phyloP scores from a whole-genome alignment of 148 eudicot species.

The Amaranthus hypochondriacus region DNA sequence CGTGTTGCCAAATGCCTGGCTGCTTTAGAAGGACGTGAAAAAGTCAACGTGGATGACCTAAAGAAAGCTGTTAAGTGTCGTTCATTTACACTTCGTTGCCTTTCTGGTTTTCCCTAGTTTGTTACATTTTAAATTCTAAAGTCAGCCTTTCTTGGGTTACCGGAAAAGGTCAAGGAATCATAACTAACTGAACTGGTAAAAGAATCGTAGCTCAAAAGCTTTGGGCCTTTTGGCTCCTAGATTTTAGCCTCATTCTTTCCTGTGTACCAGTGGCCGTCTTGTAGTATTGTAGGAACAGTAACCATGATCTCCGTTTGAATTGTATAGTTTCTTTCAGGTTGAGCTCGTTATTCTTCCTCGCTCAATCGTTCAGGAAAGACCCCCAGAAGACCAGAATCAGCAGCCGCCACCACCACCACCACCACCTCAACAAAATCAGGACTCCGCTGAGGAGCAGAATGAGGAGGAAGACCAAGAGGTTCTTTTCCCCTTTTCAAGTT shows the following conservation, averaged over 20 bases:
- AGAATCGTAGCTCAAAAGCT: background rate
- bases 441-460: conserved; percentile 66
- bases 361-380: conserved; percentile 66
- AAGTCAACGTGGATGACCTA: conserved; percentile 84
- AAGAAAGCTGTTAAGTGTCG: conserved; percentile 88
- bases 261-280: background rate
- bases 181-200: background rate
- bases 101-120: background rate
- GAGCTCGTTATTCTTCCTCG: conserved; percentile 98
- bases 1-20: conserved; percentile 96
- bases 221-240: background rate
- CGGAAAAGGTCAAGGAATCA: background rate
- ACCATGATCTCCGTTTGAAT: background rate
- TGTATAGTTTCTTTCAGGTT: conserved; percentile 52
- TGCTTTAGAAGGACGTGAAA: conserved; percentile 95
- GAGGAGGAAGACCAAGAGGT: conserved; percentile 64
- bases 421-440: conserved; percentile 93
- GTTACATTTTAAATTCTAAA: background rate
- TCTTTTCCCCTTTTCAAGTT: conserved; percentile 8
- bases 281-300: background rate
- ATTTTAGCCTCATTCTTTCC: background rate
- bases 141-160: background rate
- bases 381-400: conserved; percentile 81
- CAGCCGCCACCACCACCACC: conserved; percentile 98
- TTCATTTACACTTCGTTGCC: conserved; percentile 7